A percentile compares a stretch with the other conserved stretches of the same genome.
Conservation (phyloP, 768 basidiomycete genomes). For the Leccinum disarticulatum region DNA sequence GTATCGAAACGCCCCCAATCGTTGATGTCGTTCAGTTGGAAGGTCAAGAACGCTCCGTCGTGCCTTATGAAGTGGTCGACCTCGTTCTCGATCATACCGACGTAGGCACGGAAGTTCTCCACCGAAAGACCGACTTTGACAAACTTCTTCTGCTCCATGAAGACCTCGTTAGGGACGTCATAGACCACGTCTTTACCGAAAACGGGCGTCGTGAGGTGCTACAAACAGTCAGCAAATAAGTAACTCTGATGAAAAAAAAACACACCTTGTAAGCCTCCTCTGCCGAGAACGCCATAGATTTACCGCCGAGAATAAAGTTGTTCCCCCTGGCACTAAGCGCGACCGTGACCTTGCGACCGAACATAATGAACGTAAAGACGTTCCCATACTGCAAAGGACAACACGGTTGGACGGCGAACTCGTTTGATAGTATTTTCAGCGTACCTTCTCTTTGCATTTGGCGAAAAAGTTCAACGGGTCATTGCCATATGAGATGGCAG, state of each 20-base stretch:
- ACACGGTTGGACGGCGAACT: not conserved
- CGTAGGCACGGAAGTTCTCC: constrained; percentile 87
- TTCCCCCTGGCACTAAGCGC: constrained; percentile 89
- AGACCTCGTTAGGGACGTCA: constrained; percentile 90
- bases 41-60: constrained; percentile 62
- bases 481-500: constrained; percentile 85
- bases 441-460: constrained; percentile 72
- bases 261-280: constrained; percentile 94
- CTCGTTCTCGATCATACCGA: constrained; percentile 77
- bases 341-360: constrained; percentile 90
- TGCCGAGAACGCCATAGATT: constrained; percentile 86
- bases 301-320: constrained; percentile 93
- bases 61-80: constrained; percentile 67
- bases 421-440: constrained; percentile 18
- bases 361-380: constrained; percentile 92
- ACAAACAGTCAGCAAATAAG: constrained; percentile 2
- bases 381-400: constrained; percentile 73
- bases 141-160: constrained; percentile 99
- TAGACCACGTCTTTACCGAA: constrained; percentile 99
- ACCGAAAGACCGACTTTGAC: constrained; percentile 93
- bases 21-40: constrained; percentile 63
- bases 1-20: constrained; percentile 81
- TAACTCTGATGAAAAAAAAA: not conserved
- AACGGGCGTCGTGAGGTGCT: constrained; percentile 92
- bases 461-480: constrained; percentile 91